These are phyloP conservation scores for Annulohypoxylon maeteangense DNA, from an alignment of 495 filamentous ascomycete species.

Conservation along the genomic window DNA sequence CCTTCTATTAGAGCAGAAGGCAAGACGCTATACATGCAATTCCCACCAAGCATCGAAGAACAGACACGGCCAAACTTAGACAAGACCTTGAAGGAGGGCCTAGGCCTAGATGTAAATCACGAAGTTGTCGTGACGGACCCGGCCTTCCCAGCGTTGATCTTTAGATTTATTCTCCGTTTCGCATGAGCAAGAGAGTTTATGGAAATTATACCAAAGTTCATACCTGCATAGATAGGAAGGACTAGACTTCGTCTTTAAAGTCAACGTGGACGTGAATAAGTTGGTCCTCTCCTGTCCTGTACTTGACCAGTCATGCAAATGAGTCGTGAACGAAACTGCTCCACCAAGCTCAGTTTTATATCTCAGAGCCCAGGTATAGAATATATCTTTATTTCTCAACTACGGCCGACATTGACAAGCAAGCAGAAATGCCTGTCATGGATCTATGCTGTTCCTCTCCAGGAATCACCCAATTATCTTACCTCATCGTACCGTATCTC, in stretches of 20 bases:
- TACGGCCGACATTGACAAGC: not conserved
- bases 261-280: not conserved
- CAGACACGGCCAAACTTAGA: constrained; percentile 83
- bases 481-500: not conserved
- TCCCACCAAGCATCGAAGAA: constrained; percentile 80
- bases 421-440: too few relatives aligned
- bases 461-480: not conserved
- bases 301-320: not conserved
- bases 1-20: constrained; percentile 84
- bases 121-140: constrained; percentile 84
- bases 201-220: constrained; percentile 32
- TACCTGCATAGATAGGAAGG: not conserved
- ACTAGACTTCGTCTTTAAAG: not conserved
- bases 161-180: constrained; percentile 72
- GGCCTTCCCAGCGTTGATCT: constrained; percentile 75
- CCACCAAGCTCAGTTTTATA: not conserved
- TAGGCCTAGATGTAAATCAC: constrained; percentile 61
- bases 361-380: too few relatives aligned
- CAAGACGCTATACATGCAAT: constrained; percentile 89
- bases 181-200: constrained; percentile 36
- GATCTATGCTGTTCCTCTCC: too few relatives aligned
- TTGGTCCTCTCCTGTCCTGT: not conserved
- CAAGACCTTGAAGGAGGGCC: constrained; percentile 66
- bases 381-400: too few relatives aligned
- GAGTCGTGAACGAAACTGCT: not conserved